Conservation (phyloP, 768 basidiomycete genomes). For the Chiua virens region DNA sequence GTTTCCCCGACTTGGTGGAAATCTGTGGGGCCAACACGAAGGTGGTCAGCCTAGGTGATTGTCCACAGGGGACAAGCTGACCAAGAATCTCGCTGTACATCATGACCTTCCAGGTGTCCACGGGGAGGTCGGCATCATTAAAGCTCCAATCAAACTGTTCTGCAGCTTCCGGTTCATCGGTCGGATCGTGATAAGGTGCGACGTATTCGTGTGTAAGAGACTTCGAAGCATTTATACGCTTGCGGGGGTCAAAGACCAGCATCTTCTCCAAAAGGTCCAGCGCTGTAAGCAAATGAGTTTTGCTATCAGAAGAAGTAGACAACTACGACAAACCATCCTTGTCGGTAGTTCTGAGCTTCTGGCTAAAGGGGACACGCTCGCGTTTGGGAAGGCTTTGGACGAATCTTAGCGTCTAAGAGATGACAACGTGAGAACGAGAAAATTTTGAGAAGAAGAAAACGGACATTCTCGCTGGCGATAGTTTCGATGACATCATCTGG, state of each 20-base stretch:
- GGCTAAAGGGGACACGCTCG: conserved; percentile 90
- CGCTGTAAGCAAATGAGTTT: conserved; percentile 46
- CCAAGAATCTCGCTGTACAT: conserved; percentile 99
- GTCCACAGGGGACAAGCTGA: conserved; percentile 36
- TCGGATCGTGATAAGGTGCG: conserved; percentile 96
- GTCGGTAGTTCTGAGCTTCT: conserved; percentile 89
- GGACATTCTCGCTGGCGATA: conserved; percentile 94
- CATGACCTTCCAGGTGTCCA: conserved; percentile 99
- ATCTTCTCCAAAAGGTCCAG: conserved; percentile 97
- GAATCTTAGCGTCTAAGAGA: conserved; percentile 85
- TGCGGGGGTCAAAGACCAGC: conserved; percentile 98
- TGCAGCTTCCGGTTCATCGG: conserved; percentile 90
- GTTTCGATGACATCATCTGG: conserved; percentile 99
- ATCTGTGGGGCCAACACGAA: conserved; percentile 41
- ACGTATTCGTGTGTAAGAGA: conserved; percentile 94
- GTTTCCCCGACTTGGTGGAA: conserved; percentile 78
- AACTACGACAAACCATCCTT: conserved; percentile 62
- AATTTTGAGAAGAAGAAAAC: conserved; percentile 24
- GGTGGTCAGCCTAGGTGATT: not conserved
- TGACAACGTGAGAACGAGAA: conserved; percentile 12
- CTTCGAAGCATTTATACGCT: conserved; percentile 91
- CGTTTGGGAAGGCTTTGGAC: conserved; percentile 98
- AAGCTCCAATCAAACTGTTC: conserved; percentile 99
- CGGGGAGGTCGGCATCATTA: conserved; percentile 97
- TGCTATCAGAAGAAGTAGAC: not conserved